A percentile compares a stretch with the other conserved stretches of the same genome.
phyloP scores from a whole-genome alignment of 768 basidiomycete species.

The Leccinum longicurvipes region DNA sequence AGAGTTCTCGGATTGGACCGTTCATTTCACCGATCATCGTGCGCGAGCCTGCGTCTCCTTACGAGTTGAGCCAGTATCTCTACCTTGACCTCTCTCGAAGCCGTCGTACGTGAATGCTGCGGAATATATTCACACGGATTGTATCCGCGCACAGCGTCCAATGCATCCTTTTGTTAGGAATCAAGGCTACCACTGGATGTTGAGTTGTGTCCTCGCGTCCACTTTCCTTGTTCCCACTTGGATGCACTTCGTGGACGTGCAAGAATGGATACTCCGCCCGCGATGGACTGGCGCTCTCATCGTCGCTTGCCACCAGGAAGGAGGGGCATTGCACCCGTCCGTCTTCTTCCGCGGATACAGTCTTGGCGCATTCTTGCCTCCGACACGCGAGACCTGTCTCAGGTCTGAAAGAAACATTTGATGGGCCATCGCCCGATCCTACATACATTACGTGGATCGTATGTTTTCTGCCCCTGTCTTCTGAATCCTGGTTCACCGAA shows the following conservation, averaged over 20 bases:
- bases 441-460: conserved; percentile 7
- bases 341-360: background rate
- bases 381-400: conserved; percentile 4
- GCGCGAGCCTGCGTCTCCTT: conserved; percentile 12
- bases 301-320: background rate
- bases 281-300: conserved; percentile 12
- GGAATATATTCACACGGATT: conserved; percentile 6
- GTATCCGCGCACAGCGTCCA: background rate
- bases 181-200: background rate
- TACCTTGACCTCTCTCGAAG: conserved; percentile 6
- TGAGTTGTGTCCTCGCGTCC: background rate
- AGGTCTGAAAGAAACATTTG: background rate
- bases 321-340: background rate
- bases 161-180: background rate
- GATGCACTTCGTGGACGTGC: background rate
- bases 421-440: background rate
- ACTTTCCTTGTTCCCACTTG: background rate
- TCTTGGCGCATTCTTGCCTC: background rate
- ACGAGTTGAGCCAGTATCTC: conserved; percentile 19
- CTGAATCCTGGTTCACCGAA: background rate
- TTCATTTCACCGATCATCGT: conserved; percentile 25
- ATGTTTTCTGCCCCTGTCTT: background rate
- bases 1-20: conserved; percentile 20
- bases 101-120: conserved; percentile 1
- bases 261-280: background rate